These are phyloP conservation scores for Pyrus pyrifolia DNA, from an alignment of 306 rosid genomes.

Conservation along the genomic window DNA sequence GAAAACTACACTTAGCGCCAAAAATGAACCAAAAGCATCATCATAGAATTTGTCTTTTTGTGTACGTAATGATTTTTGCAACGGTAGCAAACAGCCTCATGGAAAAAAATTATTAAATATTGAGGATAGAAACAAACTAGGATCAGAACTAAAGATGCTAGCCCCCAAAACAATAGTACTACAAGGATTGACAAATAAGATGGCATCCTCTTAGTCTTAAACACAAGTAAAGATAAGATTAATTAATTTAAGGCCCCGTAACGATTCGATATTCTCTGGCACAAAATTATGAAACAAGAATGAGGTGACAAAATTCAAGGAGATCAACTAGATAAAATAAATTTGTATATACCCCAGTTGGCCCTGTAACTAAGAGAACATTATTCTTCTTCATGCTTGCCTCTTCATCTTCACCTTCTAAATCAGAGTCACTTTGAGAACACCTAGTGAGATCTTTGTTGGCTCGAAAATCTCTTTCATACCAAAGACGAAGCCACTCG, in stretches of 20 bases:
- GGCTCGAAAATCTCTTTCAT: constrained; percentile 35
- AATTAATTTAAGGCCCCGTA: neutral
- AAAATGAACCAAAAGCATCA: constrained; percentile 7
- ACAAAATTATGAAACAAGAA: neutral
- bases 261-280: neutral
- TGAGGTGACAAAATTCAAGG: neutral
- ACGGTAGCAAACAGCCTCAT: neutral
- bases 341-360: constrained; percentile 58
- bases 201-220: neutral
- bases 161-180: neutral
- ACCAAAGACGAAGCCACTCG: constrained; percentile 77
- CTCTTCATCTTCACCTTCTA: constrained; percentile 33
- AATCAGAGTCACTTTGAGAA: constrained; percentile 41
- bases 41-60: neutral
- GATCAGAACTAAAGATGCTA: neutral
- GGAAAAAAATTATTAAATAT: neutral
- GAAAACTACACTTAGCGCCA: constrained; percentile 19
- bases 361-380: constrained; percentile 80
- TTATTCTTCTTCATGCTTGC: constrained; percentile 46
- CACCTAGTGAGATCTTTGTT: constrained; percentile 31
- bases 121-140: neutral
- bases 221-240: neutral
- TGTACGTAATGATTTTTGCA: neutral
- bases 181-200: neutral
- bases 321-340: neutral